Evolutionary conservation across 2,329 filamentous ascomycete genomes (phyloP).

Genomic region (Anisogramma anomala): DNA sequence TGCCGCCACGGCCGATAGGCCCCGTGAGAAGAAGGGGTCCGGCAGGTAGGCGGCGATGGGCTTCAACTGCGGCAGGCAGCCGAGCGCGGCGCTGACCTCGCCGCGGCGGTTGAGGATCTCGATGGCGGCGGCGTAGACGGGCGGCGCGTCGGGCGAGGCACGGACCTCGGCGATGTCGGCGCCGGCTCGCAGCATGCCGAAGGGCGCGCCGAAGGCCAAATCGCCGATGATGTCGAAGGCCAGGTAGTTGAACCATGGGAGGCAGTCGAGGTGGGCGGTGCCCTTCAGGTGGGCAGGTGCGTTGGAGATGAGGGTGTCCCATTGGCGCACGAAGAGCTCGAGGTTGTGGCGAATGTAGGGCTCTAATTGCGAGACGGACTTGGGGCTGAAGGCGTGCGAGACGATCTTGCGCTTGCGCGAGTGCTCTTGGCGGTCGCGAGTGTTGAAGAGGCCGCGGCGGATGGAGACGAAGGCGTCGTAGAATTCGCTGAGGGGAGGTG

Average conservation of each 20-base stretch:
- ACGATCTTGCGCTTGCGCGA: conserved; percentile 82
- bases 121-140: conserved; percentile 65
- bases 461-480: conserved; percentile 91
- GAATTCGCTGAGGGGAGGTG: conserved; percentile 50
- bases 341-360: conserved; percentile 78
- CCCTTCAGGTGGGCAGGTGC: conserved; percentile 29
- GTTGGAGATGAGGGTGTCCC: conserved; percentile 48
- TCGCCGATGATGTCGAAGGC: conserved; percentile 44
- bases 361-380: conserved; percentile 74
- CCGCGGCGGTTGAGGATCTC: conserved; percentile 81
- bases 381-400: conserved; percentile 74
- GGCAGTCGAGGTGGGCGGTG: conserved; percentile 53
- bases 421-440: conserved; percentile 69
- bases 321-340: conserved; percentile 58
- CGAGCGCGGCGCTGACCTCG: conserved; percentile 72
- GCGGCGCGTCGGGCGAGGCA: conserved; percentile 44
- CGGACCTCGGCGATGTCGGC: conserved; percentile 67
- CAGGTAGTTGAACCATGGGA: conserved; percentile 68
- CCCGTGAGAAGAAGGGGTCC: conserved; percentile 69
- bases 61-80: conserved; percentile 61
- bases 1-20: conserved; percentile 62
- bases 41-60: conserved; percentile 72
- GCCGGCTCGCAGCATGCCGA: conserved; percentile 71
- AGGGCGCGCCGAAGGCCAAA: conserved; percentile 63
- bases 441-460: conserved; percentile 78